Evolutionary conservation across 2,329 filamentous ascomycete genomes (phyloP), one percentile per base, ranked within the genome.

Genomic region (Aspergillus carbonarius): DNA sequence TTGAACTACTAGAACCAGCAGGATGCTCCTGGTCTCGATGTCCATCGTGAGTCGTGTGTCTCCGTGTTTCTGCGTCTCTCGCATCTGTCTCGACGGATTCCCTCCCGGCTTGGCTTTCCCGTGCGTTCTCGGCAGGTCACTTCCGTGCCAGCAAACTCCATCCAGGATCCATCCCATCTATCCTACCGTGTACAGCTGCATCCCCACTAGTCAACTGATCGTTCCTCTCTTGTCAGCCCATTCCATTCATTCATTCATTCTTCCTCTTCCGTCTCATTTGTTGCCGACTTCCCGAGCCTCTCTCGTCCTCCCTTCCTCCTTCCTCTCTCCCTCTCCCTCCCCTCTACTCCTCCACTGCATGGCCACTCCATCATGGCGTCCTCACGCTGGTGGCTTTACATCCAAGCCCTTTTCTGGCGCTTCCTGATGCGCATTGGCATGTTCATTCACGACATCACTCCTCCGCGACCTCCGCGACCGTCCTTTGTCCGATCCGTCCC

Each of bases 361-460:
- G 42, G 50, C 54, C 27, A 39, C 30, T 40, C 39, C 23, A 58
- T 61, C 35, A 69, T 76, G 52, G 70, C 74, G 30, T 58, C 60
- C 6, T 77, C 80, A 4, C 81, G 87, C 74, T 85, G 83, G 79
- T 81, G 85, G 68, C 81, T 91, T 10, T 82, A 83, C 56, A 65
- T 87, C 54, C 83, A 89, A 70, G 88, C 88, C 48, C 75, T 81
- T 27, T 82, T 87, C 70, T 90, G 87, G 87, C 82, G 89, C 54
- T 80, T 83, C 57, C 78, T 90, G 42, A 89, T 90, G 83, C 80
- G 80, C 58, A 81, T 90, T 57, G 88, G 87, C 68, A 90, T 90
- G 87, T 78, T 83, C 60, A 76, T 91, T 39, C 88, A 91, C 70
- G 83, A 81, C 55, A 75, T 87, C 59, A 83, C 87, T 1, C 76